These are phyloP conservation scores for Hirschfeldia incana DNA, from an alignment of 345 rosid genomes.

Conservation along the genomic window DNA sequence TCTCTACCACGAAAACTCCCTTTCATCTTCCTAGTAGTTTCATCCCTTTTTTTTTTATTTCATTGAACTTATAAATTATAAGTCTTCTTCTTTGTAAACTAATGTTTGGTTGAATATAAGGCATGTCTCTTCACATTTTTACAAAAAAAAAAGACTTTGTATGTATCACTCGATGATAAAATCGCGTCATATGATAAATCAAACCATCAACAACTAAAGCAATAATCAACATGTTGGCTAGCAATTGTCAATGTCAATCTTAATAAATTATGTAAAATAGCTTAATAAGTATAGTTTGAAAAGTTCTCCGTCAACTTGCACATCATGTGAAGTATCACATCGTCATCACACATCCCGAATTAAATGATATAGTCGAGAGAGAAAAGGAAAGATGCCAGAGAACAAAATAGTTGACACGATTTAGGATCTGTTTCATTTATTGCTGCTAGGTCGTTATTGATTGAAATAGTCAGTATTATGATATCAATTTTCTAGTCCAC, in stretches of 20 bases:
- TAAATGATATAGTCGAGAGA: neutral
- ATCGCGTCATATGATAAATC: neutral
- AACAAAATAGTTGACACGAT: neutral
- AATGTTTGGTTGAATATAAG: too few relatives aligned
- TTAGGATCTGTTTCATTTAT: neutral
- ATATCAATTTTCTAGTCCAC: neutral
- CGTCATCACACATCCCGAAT: neutral
- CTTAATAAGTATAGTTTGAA: conserved; percentile 8
- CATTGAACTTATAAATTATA: too few relatives aligned
- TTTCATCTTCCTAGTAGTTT: too few relatives aligned
- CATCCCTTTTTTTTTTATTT: too few relatives aligned
- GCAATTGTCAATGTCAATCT: conserved; percentile 1
- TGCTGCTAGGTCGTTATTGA: neutral
- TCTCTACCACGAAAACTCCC: too few relatives aligned
- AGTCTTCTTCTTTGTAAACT: too few relatives aligned
- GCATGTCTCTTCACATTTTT: too few relatives aligned
- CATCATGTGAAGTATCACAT: neutral
- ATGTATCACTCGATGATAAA: neutral
- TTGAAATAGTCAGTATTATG: neutral
- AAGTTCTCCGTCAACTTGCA: neutral
- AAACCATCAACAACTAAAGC: conserved; percentile 15
- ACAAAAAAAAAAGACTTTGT: neutral
- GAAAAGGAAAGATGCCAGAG: neutral
- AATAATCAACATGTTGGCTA: conserved; percentile 13
- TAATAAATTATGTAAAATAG: neutral